Percentiles rank a stretch among this genome's conserved stretches.
Evolutionary conservation across 768 basidiomycete species (phyloP).

Genomic region (Suillus hirtellus): DNA sequence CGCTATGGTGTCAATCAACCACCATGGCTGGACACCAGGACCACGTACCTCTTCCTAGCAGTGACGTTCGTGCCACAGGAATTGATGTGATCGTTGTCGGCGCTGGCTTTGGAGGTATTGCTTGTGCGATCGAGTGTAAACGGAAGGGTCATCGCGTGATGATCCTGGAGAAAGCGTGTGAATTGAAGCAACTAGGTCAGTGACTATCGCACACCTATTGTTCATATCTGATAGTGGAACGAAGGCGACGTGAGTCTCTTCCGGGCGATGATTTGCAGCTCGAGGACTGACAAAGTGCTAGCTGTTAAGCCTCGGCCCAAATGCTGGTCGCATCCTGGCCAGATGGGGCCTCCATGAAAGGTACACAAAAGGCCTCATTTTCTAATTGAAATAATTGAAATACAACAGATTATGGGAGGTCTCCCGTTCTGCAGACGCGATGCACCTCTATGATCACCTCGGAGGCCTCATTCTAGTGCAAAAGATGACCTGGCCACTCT

Average conservation of each 20-base stretch:
- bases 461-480: slow-evolving; percentile 24
- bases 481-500: slow-evolving; percentile 16
- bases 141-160: slow-evolving; percentile 23
- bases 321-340: slow-evolving; percentile 25
- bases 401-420: slow-evolving; percentile 22
- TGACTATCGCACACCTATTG: neutral
- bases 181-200: slow-evolving; percentile 19
- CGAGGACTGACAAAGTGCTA: slow-evolving; percentile 12
- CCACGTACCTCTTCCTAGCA: neutral
- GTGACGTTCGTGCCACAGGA: slow-evolving; percentile 7
- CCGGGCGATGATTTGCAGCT: neutral
- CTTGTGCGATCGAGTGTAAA: slow-evolving; percentile 30
- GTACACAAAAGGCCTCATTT: slow-evolving; percentile 14
- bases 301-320: slow-evolving; percentile 21
- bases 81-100: slow-evolving; percentile 25
- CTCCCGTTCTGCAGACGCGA: slow-evolving; percentile 17
- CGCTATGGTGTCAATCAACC: neutral
- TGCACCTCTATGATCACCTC: slow-evolving; percentile 22
- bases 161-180: slow-evolving; percentile 24
- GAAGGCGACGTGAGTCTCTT: slow-evolving; percentile 18
- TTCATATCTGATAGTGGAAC: slow-evolving; percentile 13
- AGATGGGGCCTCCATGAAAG: slow-evolving; percentile 25
- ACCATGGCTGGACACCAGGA: neutral
- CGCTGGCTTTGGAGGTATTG: slow-evolving; percentile 29
- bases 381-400: slow-evolving; percentile 17